Evolutionary conservation across 23 red algal genomes (phyloP).

Genomic region (Chondrus crispus): DNA sequence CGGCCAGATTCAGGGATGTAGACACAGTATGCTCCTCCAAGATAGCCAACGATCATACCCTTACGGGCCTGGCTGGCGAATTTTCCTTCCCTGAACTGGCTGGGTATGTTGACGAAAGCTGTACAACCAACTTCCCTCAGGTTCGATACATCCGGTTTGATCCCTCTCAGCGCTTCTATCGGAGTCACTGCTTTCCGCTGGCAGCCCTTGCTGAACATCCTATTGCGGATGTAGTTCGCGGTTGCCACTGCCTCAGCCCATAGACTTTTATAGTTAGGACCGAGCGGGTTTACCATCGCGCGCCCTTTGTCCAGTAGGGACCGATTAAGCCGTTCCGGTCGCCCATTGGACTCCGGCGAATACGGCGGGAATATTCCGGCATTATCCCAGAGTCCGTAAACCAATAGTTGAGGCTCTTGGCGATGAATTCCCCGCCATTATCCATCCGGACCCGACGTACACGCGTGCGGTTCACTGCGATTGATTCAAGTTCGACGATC

Average conservation of each 20-base stretch:
- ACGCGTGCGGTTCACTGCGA: no score
- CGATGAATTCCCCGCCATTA: no score
- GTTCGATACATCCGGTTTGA: not conserved
- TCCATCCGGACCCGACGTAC: no score
- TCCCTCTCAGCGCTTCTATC: not conserved
- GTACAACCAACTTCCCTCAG: not conserved
- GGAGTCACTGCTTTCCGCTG: not conserved
- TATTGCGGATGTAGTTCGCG: not conserved
- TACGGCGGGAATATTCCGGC: no score
- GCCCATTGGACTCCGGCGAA: not conserved
- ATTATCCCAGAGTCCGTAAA: no score
- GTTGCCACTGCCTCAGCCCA: not conserved
- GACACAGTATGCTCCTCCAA: not conserved
- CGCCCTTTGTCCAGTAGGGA: not conserved
- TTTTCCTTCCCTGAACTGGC: not conserved
- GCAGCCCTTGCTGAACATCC: not conserved
- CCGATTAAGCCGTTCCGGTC: conserved; percentile 7
- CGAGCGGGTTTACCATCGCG: not conserved
- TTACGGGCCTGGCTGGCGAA: not conserved
- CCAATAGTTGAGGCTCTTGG: no score
- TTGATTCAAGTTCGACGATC: no score
- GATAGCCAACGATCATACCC: not conserved
- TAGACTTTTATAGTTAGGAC: not conserved
- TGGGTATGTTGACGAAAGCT: not conserved
- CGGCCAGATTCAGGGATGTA: no score